Percentiles rank a stretch among this genome's conserved stretches.
These are phyloP conservation scores for Termitomyces titanicus DNA, from an alignment of 768 basidiomycete species.

Conservation along the genomic window DNA sequence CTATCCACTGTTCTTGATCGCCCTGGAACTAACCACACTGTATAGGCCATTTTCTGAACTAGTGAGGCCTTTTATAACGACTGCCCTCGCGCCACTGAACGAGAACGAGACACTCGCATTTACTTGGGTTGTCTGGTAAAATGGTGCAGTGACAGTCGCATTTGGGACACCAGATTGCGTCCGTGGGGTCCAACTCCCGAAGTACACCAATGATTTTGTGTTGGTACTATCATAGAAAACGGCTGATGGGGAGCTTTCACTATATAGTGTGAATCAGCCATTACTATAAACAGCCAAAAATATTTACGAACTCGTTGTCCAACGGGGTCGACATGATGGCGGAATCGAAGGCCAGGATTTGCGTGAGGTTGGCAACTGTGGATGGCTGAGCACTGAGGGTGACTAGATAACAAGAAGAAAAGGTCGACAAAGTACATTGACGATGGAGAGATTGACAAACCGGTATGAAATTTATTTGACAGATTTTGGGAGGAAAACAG, in stretches of 20 bases:
- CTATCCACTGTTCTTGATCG: not conserved
- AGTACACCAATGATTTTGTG: constrained; percentile 9
- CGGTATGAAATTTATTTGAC: constrained; percentile 8
- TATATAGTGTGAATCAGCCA: not conserved
- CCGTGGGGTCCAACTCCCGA: constrained; percentile 8
- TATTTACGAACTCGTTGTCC: constrained; percentile 6
- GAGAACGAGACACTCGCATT: constrained; percentile 16
- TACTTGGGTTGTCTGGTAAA: constrained; percentile 9
- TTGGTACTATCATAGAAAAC: constrained; percentile 13
- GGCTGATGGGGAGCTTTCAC: constrained; percentile 15
- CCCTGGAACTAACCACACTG: constrained; percentile 10
- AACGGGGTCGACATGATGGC: constrained; percentile 11
- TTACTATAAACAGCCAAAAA: not conserved
- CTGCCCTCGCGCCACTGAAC: constrained; percentile 14
- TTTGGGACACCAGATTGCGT: constrained; percentile 15
- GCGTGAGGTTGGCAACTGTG: constrained; percentile 1
- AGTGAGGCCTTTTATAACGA: constrained; percentile 13
- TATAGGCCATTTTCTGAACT: constrained; percentile 13
- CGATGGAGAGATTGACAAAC: not conserved
- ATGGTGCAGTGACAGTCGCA: constrained; percentile 13
- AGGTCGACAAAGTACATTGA: not conserved
- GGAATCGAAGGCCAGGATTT: constrained; percentile 10
- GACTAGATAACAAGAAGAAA: constrained; percentile 4
- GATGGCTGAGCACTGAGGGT: constrained; percentile 13
- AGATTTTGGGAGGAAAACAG: constrained; percentile 13